Conservation (phyloP, 2,329 filamentous ascomycete genomes). For the Nemania sp. region DNA sequence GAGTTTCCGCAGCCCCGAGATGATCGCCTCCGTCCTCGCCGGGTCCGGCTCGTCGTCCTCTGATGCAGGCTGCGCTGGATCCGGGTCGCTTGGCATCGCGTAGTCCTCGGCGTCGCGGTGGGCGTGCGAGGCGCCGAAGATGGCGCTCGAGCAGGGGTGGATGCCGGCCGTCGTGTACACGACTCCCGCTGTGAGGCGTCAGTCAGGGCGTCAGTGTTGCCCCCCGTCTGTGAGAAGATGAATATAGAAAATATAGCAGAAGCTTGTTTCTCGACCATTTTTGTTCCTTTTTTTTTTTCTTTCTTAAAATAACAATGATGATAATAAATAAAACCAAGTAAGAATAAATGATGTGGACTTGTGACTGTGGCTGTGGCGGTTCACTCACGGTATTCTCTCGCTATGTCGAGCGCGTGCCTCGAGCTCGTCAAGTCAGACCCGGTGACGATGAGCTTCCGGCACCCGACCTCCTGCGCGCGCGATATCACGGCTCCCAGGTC, state of each 20-base stretch:
- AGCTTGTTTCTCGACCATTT: too few species aligned
- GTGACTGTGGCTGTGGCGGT: too few species aligned
- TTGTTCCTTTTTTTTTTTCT: too few species aligned
- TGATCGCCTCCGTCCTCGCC: constrained; percentile 52
- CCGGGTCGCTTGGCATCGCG: constrained; percentile 58
- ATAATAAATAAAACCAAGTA: neutral
- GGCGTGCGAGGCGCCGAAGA: constrained; percentile 66
- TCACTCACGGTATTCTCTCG: constrained; percentile 71
- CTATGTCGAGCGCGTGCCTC: constrained; percentile 72
- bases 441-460: constrained; percentile 88
- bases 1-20: constrained; percentile 66
- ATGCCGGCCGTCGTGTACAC: constrained; percentile 93
- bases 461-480: constrained; percentile 77
- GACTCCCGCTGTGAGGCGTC: constrained; percentile 62
- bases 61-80: constrained; percentile 52
- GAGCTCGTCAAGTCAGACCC: constrained; percentile 86
- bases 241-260: too few species aligned
- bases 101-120: constrained; percentile 51
- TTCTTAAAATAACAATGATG: neutral
- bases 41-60: constrained; percentile 55
- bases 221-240: neutral
- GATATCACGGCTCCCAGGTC: constrained; percentile 79
- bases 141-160: constrained; percentile 84
- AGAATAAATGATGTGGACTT: too few species aligned
- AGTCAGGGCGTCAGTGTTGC: too few species aligned